Evolutionary conservation across 140 eudicot species (phyloP).

Genomic region (Flaveria floridana): DNA sequence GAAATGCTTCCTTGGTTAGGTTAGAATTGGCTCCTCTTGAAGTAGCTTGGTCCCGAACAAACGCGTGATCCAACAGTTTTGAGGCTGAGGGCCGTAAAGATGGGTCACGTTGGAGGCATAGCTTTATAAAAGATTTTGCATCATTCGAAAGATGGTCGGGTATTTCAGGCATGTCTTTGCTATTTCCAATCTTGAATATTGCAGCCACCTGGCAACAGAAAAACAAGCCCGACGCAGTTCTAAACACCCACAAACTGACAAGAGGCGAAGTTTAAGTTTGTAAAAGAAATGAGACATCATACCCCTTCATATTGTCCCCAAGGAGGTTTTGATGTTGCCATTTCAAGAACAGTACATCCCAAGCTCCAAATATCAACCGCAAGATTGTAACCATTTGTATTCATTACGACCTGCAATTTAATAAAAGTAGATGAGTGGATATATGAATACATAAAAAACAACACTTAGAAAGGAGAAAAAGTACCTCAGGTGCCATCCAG

Average conservation of each 20-base stretch:
- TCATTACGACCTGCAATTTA: constrained; percentile 76
- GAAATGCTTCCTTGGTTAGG: constrained; percentile 67
- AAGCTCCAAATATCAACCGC: constrained; percentile 98
- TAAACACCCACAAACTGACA: background rate
- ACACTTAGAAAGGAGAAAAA: background rate
- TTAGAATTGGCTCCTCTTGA: constrained; percentile 53
- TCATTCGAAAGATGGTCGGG: constrained; percentile 77
- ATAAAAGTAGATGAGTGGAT: constrained; percentile 9
- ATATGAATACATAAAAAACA: background rate
- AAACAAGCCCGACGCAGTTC: background rate
- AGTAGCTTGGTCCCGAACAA: constrained; percentile 73
- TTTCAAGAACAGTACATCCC: constrained; percentile 94
- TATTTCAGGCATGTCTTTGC: constrained; percentile 92
- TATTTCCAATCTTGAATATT: constrained; percentile 93
- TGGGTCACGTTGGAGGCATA: constrained; percentile 87
- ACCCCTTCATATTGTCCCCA: constrained; percentile 99
- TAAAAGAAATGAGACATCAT: constrained; percentile 14
- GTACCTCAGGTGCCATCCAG: constrained; percentile 99
- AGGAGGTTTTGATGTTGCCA: constrained; percentile 97
- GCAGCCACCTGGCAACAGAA: constrained; percentile 76
- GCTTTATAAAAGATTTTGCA: constrained; percentile 74
- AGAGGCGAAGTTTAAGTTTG: background rate
- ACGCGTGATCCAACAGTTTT: constrained; percentile 67
- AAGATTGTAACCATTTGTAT: constrained; percentile 77
- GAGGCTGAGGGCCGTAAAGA: constrained; percentile 73